Evolutionary conservation across 371 early-diverging fungal species (phyloP).

Genomic region (Synchytrium microbalum): DNA sequence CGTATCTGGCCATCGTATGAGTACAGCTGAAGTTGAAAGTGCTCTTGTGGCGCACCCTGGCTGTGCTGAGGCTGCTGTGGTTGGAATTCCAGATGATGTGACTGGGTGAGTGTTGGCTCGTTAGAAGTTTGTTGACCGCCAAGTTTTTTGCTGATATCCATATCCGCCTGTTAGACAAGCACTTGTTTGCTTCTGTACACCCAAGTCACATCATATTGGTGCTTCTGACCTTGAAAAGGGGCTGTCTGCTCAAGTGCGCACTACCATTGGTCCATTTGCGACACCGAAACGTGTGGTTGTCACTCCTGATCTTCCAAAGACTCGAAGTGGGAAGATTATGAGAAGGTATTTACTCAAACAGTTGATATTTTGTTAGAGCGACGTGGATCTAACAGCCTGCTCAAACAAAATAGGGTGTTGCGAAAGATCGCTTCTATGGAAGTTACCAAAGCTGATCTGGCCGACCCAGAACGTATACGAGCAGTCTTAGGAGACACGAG

Average conservation of each 20-base stretch:
- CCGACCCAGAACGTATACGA: conserved; percentile 15
- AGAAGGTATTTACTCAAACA: too few species aligned
- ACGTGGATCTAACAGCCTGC: too few species aligned
- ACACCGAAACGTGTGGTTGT: conserved; percentile 80
- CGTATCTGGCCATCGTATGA: conserved; percentile 94
- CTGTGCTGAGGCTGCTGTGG: conserved; percentile 93
- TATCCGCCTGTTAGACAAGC: conserved; percentile 26
- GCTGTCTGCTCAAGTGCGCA: conserved; percentile 69
- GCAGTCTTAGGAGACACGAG: conserved; percentile 81
- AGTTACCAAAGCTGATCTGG: conserved; percentile 32
- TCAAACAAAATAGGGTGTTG: too few species aligned
- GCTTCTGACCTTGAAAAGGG: conserved; percentile 36
- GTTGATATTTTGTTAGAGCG: too few species aligned
- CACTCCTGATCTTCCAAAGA: conserved; percentile 91
- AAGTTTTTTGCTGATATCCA: too few species aligned
- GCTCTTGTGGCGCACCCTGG: conserved; percentile 49
- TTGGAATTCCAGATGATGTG: conserved; percentile 86
- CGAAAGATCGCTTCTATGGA: conserved; percentile 86
- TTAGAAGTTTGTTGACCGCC: too few species aligned
- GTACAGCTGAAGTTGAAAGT: conserved; percentile 83
- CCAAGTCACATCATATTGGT: conserved; percentile 31
- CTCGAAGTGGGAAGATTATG: conserved; percentile 97
- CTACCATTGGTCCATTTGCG: conserved; percentile 92
- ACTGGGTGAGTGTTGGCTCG: too few species aligned
- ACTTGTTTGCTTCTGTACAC: conserved; percentile 48